Conservation (phyloP, 192 early-diverging fungal species). For the Coemansia sp. region DNA sequence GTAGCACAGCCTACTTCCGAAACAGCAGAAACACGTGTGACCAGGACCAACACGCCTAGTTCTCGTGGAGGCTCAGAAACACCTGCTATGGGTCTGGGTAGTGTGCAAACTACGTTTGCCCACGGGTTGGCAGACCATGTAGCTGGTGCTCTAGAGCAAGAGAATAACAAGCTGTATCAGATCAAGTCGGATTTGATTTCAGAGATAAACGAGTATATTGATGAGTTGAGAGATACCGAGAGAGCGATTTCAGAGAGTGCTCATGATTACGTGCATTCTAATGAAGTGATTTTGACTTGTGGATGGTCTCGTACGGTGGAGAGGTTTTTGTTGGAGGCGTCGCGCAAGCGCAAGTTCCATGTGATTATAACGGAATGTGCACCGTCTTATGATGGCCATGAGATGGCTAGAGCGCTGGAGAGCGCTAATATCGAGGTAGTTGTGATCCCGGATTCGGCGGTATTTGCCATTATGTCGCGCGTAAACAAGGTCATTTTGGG, state of each 20-base stretch:
- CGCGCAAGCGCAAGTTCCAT: conserved; percentile 81
- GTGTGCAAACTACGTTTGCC: too few relatives aligned
- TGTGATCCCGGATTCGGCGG: conserved; percentile 86
- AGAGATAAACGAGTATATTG: conserved; percentile 82
- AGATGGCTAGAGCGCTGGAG: conserved; percentile 72
- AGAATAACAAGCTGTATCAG: conserved; percentile 37
- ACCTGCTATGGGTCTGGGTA: conserved; percentile 32
- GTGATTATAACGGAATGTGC: conserved; percentile 94
- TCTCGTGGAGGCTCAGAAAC: conserved; percentile 17
- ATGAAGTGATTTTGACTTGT: conserved; percentile 94
- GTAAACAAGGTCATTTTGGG: conserved; percentile 97
- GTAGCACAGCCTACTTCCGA: conserved; percentile 6
- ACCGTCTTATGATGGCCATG: conserved; percentile 84
- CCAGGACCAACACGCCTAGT: too few relatives aligned
- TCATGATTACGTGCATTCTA: conserved; percentile 89
- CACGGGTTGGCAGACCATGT: conserved; percentile 64
- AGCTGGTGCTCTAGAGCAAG: conserved; percentile 25
- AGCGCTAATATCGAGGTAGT: conserved; percentile 84
- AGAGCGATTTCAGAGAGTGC: conserved; percentile 80
- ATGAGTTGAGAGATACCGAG: conserved; percentile 76
- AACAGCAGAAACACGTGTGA: too few relatives aligned
- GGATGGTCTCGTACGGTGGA: conserved; percentile 85
- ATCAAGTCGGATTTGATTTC: conserved; percentile 77
- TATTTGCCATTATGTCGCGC: conserved; percentile 96
- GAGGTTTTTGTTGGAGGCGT: conserved; percentile 79